Evolutionary conservation across 768 basidiomycete species (phyloP), one percentile per base, ranked within the genome.

Genomic region (Phylloporus rhodoxanthus): DNA sequence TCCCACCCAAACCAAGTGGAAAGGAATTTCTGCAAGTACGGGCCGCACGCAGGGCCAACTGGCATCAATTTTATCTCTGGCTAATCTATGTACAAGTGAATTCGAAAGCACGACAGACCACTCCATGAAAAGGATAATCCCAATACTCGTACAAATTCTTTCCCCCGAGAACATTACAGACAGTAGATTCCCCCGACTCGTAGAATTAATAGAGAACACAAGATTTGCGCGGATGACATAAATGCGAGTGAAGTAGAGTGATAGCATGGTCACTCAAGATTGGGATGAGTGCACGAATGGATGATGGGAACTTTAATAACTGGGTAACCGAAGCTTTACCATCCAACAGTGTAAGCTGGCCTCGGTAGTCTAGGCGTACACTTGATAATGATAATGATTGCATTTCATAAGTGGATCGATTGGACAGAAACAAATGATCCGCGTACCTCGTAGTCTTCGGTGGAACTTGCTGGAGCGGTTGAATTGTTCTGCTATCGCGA

Each of bases 291-390:
- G 26, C 32, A 40, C 11, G 23, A 14, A 41, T 7, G 34, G 15
- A 33, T 44, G 41, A 43, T 41, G n/a, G 17, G 34, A 30, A 15
- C 25, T 20, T 21, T 38, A 30, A 52, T 28, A 33, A 30, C 11
- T 2, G 5, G 3, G 9, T 32, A 15, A 11, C 5, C n/a, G 17
- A 45, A 2, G 40, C 15, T 26, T 45, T 23, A 58, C 53, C 56
- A 54, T 21, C 47, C 57, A 19, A 41, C 32, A 10, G 56, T 29
- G 29, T 53, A 56, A 26, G 43, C 4, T 41, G 52, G 51, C 36
- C 36, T 47, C 20, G 23, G 38, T 46, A 5, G 25, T 30, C 11
- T 28, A 46, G 55, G 50, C 8, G 2, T 10, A n/a, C 9, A 37
- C 33, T 43, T 23, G 25, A 33, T 15, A 14, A 26, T 6, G 19